These are phyloP conservation scores for Alternaria tenuissima DNA, from an alignment of 2,329 filamentous ascomycete genomes.

Conservation along the genomic window DNA sequence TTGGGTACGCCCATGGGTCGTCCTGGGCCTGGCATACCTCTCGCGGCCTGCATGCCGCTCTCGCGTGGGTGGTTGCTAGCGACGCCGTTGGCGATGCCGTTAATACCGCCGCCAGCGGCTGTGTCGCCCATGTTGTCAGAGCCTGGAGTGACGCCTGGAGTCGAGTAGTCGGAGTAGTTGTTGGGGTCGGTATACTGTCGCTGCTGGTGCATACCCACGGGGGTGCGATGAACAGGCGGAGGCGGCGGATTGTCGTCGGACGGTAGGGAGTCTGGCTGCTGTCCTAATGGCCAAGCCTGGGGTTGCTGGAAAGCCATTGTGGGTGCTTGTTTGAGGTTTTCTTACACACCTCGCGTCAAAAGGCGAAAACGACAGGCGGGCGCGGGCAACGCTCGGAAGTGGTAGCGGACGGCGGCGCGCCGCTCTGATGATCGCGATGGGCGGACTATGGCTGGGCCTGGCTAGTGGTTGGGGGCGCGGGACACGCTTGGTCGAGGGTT, in stretches of 20 bases:
- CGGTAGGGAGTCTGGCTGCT: constrained; percentile 30
- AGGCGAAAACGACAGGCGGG: constrained; percentile 10
- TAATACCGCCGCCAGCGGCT: constrained; percentile 70
- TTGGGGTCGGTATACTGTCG: constrained; percentile 37
- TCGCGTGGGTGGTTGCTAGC: constrained; percentile 68
- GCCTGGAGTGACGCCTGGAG: constrained; percentile 60
- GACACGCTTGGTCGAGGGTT: constrained; percentile 7
- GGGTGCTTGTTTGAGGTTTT: constrained; percentile 7
- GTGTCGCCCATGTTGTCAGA: constrained; percentile 72
- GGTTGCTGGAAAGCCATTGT: constrained; percentile 35
- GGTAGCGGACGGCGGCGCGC: constrained; percentile 18
- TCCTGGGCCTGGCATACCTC: constrained; percentile 45
- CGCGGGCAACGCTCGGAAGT: constrained; percentile 11
- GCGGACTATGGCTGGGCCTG: constrained; percentile 14
- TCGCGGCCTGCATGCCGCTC: constrained; percentile 70
- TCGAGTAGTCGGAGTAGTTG: constrained; percentile 47
- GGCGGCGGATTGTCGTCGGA: constrained; percentile 42
- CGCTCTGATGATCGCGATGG: constrained; percentile 19
- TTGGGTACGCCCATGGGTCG: constrained; percentile 35
- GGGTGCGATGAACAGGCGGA: constrained; percentile 44
- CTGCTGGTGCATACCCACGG: constrained; percentile 40
- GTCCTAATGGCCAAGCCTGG: constrained; percentile 32
- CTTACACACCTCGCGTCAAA: constrained; percentile 14
- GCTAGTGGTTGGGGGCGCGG: constrained; percentile 5
- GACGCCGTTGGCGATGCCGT: constrained; percentile 69